Base-by-base conservation (phyloP, 495 filamentous ascomycete genomes). In the Talaromyces adpressus region DNA sequence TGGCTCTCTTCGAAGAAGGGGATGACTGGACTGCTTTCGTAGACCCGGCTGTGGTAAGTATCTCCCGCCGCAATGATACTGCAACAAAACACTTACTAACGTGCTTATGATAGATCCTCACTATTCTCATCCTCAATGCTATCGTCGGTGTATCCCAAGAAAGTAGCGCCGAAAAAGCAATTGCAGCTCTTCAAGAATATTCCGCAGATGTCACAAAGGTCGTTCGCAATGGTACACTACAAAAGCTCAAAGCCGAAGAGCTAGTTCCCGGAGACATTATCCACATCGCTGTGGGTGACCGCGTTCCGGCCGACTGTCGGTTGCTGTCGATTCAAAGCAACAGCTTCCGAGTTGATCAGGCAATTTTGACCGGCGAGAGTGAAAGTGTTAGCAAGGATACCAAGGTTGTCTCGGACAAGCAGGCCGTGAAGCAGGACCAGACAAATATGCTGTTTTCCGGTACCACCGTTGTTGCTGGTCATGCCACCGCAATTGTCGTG, bases 1-100 rank as follows among this genome's bases (percentile, higher is more conserved):
- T 99, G 58, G 95, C 95, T 53, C 82, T 99, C 12, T 94, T 98
- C 66, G 95, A 98, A 73, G 91, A 93, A 56, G 89, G 88, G 56
- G 90, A 92, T 62, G 94, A 90, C 62, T 95, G 92, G 91, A 92
- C 93, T 66, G 95, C 93, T n/a, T 99, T 98, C 74, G 94, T 99
- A 63, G 95, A 99, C 77, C 95, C 95, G 34, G 87, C 83, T 65
- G 95, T 99, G 73, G 91, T 95, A 84, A 69, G 90, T 54, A 58
- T 30, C 6, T 54, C 6, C 1, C 51, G 51, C 51, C 51, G 23
- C 45, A 20, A 49, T 49, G 16, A 49, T 20, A 49, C 8, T 8
- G 6, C n/a, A 49, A 49, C n/a, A n/a, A n/a, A n/a, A n/a, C 18
- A 8, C 8, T 18, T 20, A 49, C 45, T 49, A 49, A 49, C 8